phyloP scores from a whole-genome alignment of 176 grass and related monocot genomes.

The Carex littledalei region DNA sequence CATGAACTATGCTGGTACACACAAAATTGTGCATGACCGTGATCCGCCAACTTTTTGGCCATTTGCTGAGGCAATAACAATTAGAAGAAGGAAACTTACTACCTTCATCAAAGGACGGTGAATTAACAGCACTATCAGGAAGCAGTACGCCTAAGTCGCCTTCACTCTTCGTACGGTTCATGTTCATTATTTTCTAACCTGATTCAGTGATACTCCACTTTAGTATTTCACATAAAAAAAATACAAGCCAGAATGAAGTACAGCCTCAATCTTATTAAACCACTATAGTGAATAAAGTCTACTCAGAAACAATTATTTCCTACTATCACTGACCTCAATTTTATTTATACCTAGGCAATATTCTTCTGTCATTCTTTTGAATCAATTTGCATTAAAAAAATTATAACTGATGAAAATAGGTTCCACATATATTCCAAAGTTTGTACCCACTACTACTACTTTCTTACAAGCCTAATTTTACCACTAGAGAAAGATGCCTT shows the following conservation, averaged over 20 bases:
- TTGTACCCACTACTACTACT: neutral
- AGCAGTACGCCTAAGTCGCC: slow-evolving; percentile 21
- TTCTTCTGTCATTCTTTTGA: neutral
- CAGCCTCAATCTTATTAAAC: neutral
- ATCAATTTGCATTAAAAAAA: neutral
- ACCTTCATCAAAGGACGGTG: slow-evolving; percentile 29
- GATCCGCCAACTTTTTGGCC: neutral
- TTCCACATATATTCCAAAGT: neutral
- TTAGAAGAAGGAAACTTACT: neutral
- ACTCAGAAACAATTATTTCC: neutral
- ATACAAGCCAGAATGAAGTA: neutral
- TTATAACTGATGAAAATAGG: neutral
- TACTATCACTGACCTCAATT: neutral
- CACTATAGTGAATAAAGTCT: neutral
- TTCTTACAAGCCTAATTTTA: slow-evolving; percentile 3
- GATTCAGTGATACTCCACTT: neutral
- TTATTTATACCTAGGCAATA: neutral
- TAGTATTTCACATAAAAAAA: neutral
- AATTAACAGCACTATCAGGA: slow-evolving; percentile 18
- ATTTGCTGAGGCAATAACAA: neutral
- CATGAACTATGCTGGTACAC: neutral
- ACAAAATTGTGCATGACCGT: neutral
- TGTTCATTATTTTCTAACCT: neutral
- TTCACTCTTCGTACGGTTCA: slow-evolving; percentile 19
- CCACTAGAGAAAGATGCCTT: slow-evolving; percentile 13